Evolutionary conservation across 192 early-diverging fungal species (phyloP).

Genomic region (Helicostylum pulchrum): DNA sequence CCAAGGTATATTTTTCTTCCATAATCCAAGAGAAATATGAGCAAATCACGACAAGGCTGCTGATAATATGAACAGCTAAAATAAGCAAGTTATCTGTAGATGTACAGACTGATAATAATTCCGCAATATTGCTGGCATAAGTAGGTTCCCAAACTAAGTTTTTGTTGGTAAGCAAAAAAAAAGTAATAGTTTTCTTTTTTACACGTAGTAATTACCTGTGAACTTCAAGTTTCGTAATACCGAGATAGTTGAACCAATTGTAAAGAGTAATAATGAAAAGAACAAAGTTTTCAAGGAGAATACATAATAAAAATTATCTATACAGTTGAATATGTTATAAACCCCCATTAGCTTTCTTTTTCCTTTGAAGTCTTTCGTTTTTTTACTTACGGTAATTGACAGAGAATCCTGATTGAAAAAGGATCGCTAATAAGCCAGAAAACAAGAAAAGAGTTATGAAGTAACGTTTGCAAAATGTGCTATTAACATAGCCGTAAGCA

Average conservation of each 20-base stretch:
- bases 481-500: no score
- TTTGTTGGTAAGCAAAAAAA: background rate
- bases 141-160: slow-evolving; percentile 4
- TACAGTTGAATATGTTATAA: no score
- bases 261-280: slow-evolving; percentile 10
- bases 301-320: background rate
- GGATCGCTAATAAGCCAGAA: background rate
- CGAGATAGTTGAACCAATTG: background rate
- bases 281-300: background rate
- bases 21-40: slow-evolving; percentile 10
- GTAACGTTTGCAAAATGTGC: no score
- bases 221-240: background rate
- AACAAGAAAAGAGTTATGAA: background rate
- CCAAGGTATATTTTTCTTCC: background rate
- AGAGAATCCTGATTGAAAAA: background rate
- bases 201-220: background rate
- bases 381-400: background rate
- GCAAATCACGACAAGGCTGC: background rate
- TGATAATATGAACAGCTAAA: background rate
- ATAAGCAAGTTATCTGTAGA: slow-evolving; percentile 1
- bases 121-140: background rate
- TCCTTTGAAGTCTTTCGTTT: background rate
- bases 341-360: background rate
- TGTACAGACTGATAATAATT: background rate
- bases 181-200: background rate